Conservation (phyloP, 257 asterid species). For the Cynanchum wilfordii region DNA sequence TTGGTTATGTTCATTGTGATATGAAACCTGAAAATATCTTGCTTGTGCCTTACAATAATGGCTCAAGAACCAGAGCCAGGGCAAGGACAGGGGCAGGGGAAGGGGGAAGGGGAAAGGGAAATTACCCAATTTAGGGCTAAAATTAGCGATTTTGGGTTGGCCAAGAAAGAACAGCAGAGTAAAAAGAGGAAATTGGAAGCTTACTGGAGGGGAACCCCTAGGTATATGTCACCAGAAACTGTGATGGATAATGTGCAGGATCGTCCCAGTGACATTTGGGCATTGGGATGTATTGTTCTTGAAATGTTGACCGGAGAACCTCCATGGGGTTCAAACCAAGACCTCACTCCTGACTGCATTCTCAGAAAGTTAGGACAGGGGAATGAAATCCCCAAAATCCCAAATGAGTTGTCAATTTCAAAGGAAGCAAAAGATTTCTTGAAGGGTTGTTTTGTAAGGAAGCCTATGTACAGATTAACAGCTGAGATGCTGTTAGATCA, state of each 20-base stretch:
- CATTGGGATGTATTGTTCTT: slow-evolving; percentile 73
- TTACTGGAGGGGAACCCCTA: slow-evolving; percentile 79
- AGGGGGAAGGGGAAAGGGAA: background rate
- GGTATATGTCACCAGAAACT: slow-evolving; percentile 75
- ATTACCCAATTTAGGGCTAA: slow-evolving; percentile 44
- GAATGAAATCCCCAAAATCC: slow-evolving; percentile 52
- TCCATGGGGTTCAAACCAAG: slow-evolving; percentile 41
- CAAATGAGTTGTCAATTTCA: slow-evolving; percentile 45
- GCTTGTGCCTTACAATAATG: slow-evolving; percentile 37
- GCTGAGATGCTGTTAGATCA: slow-evolving; percentile 74
- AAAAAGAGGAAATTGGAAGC: slow-evolving; percentile 70
- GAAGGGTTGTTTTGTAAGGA: slow-evolving; percentile 82
- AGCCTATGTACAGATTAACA: slow-evolving; percentile 59
- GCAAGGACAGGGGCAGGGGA: too few relatives aligned
- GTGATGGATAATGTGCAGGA: slow-evolving; percentile 62
- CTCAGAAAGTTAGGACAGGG: slow-evolving; percentile 49
- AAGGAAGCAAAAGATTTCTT: slow-evolving; percentile 67
- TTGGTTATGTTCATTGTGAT: slow-evolving; percentile 90
- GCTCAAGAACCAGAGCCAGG: too few relatives aligned
- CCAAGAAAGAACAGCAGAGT: slow-evolving; percentile 56
- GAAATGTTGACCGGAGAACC: slow-evolving; percentile 82
- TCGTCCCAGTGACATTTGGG: slow-evolving; percentile 76
- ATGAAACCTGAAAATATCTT: slow-evolving; percentile 75
- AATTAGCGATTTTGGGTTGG: slow-evolving; percentile 82
- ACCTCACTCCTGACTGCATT: slow-evolving; percentile 39